Percentiles rank a stretch among this genome's conserved stretches.
Conservation (phyloP, 768 basidiomycete species). For the Crepidotus variabilis region DNA sequence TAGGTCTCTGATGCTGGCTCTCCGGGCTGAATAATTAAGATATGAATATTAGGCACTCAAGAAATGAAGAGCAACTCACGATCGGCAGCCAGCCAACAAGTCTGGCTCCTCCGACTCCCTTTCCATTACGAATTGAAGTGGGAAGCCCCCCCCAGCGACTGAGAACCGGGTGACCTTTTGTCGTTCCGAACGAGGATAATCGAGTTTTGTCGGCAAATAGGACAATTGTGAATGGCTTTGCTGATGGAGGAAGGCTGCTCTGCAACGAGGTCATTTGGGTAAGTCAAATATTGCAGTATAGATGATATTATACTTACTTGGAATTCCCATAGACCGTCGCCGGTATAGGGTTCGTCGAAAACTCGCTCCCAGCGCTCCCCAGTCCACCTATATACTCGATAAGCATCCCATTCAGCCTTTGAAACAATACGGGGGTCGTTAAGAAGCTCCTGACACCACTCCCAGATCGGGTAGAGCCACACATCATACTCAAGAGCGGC, state of each 20-base stretch:
- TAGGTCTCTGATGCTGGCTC: too few relatives aligned
- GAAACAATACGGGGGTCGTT: slow-evolving; percentile 17
- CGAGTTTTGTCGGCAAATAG: slow-evolving; percentile 39
- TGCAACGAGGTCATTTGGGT: not conserved
- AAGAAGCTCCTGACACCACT: slow-evolving; percentile 26
- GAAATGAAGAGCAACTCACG: slow-evolving; percentile 17
- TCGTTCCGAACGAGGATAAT: slow-evolving; percentile 33
- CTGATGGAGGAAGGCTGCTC: slow-evolving; percentile 18
- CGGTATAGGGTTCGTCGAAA: slow-evolving; percentile 35
- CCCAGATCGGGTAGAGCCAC: slow-evolving; percentile 17
- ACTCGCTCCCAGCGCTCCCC: slow-evolving; percentile 23
- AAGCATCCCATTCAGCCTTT: slow-evolving; percentile 29
- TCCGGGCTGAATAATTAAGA: too few relatives aligned
- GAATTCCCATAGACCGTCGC: slow-evolving; percentile 29
- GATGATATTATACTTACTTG: slow-evolving; percentile 24
- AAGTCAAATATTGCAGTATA: slow-evolving; percentile 1
- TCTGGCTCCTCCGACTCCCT: slow-evolving; percentile 27
- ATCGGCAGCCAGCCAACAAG: slow-evolving; percentile 37
- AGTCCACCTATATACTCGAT: slow-evolving; percentile 24
- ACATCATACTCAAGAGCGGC: slow-evolving; percentile 15
- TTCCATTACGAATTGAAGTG: slow-evolving; percentile 26
- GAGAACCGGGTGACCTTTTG: slow-evolving; percentile 35
- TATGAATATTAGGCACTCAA: not conserved
- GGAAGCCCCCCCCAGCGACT: slow-evolving; percentile 29
- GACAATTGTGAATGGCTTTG: slow-evolving; percentile 26